Evolutionary conservation across 441 rosid species (phyloP), one percentile per base, ranked within the genome.

Genomic region (Jatropha podagrica): DNA sequence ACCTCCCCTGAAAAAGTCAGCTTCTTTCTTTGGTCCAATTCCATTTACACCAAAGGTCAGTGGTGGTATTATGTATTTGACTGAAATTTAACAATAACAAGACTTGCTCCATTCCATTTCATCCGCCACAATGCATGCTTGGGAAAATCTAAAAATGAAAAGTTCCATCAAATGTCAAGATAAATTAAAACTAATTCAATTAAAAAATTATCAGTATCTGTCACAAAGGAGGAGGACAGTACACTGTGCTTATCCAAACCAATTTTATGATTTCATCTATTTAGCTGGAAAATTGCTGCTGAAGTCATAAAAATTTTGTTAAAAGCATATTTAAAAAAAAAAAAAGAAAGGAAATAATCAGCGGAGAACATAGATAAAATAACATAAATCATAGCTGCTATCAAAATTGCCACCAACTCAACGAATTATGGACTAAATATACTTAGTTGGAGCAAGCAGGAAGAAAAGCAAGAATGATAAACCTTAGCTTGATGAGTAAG

Each of bases 401-500:
- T 64, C 68, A 26, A 37, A 65, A n/a, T 49, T 76, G 44, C 52
- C 54, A 27, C 60, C 74, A 76, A 63, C 76, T n/a, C 46, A 71
- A 72, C 56, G 61, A 78, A 17, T 61, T 49, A 73, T 56, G 65
- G 63, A 71, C 74, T 55, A 55, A 64, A 56, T 69, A 44, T 79
- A 79, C 38, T 59, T 27, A 71, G 64, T 74, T 72, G 63, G 11
- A 18, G 64, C 85, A 80, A 77, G 68, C 78, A 82, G 75, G 78
- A 81, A 81, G 78, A 72, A 75, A 86, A 84, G 83, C 89, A 85
- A 74, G 80, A 88, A 78, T 77, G 72, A 73, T 81, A 83, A 86
- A 89, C 91, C 93, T 92, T 87, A 82, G 80, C 88, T 72, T 73
- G 85, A 86, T 82, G 80, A 81, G 87, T 82, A 86, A 87, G 85